Conservation (phyloP, 331 rosid genomes). For the Quercus tomentella region DNA sequence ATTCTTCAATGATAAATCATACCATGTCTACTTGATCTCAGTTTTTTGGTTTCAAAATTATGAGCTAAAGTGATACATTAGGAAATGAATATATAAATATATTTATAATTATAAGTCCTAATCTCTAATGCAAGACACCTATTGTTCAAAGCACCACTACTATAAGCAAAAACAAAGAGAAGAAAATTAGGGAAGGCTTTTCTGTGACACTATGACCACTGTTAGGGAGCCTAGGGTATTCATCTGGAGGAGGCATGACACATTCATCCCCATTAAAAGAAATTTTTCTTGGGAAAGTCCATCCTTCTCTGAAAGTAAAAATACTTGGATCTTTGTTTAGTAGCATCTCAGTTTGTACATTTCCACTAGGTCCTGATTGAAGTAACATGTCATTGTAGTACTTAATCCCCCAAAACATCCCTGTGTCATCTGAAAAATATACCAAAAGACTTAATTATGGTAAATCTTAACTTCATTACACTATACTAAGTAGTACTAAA, state of each 20-base stretch:
- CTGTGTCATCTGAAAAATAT: constrained; percentile 60
- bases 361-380: constrained; percentile 43
- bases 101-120: background rate
- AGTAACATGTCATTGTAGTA: constrained; percentile 70
- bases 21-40: background rate
- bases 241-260: constrained; percentile 74
- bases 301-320: constrained; percentile 66
- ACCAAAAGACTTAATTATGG: background rate
- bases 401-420: constrained; percentile 73
- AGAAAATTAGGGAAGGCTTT: background rate
- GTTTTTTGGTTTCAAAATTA: background rate
- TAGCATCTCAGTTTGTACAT: constrained; percentile 65
- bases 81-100: background rate
- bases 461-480: no score
- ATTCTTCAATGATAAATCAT: background rate
- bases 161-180: background rate
- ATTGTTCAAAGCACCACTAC: background rate
- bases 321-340: constrained; percentile 50
- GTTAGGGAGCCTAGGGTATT: constrained; percentile 62
- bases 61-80: no score
- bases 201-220: constrained; percentile 6
- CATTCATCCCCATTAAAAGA: constrained; percentile 76
- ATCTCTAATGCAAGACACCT: background rate
- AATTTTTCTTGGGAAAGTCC: constrained; percentile 74
- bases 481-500: no score